Percentiles rank a stretch among this genome's conserved stretches.
These are phyloP conservation scores for Hanseniaspora uvarum DNA, from an alignment of 1,139 yeast species.

Conservation along the genomic window DNA sequence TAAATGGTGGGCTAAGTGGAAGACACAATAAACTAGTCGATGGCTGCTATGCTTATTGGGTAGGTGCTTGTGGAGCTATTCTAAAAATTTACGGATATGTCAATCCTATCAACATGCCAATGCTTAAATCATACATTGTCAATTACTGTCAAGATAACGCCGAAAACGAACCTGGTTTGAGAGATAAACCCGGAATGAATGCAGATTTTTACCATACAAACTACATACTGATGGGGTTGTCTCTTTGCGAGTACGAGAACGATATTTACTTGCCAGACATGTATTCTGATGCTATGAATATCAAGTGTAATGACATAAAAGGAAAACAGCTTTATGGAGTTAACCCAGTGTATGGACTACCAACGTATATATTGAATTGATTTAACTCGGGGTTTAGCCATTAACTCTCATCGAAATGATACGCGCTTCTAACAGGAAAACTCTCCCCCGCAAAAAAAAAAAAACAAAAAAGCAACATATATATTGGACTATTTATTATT, in stretches of 20 bases:
- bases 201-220: conserved; percentile 90
- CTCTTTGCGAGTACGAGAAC: conserved; percentile 47
- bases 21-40: conserved; percentile 89
- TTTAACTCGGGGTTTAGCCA: not conserved
- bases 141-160: conserved; percentile 59
- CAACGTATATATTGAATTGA: not conserved
- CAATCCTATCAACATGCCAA: conserved; percentile 42
- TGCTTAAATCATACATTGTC: conserved; percentile 55
- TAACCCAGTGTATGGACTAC: conserved; percentile 6
- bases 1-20: conserved; percentile 84
- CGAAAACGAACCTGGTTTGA: conserved; percentile 50
- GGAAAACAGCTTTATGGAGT: conserved; percentile 5
- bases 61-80: conserved; percentile 69
- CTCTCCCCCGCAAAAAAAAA: not conserved
- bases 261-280: conserved; percentile 29
- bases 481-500: not conserved
- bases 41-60: conserved; percentile 94
- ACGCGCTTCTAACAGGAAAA: not conserved
- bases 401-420: not conserved
- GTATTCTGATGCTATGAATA: conserved; percentile 19
- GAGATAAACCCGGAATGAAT: conserved; percentile 75
- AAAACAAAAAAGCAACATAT: not conserved
- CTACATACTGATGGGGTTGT: conserved; percentile 65
- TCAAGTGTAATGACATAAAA: conserved; percentile 4
- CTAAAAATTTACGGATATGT: conserved; percentile 31